Conservation (phyloP, 2,329 filamentous ascomycete genomes). For the Parastagonospora avenae region DNA sequence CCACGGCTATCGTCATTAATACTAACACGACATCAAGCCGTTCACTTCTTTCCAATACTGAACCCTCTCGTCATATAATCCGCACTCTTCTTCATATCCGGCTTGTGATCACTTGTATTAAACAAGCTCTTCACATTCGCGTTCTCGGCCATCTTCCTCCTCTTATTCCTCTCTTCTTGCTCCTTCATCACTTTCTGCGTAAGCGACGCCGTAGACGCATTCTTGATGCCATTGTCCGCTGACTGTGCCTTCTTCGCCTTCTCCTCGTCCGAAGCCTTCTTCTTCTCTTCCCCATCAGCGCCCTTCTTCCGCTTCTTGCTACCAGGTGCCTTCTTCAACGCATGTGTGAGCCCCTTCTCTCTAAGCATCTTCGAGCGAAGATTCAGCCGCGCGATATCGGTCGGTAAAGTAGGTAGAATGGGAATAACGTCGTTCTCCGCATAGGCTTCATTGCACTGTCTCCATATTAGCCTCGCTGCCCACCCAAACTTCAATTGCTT, state of each 20-base stretch:
- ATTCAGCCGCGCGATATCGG: slow-evolving; percentile 71
- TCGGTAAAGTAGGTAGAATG: slow-evolving; percentile 73
- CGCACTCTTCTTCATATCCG: slow-evolving; percentile 47
- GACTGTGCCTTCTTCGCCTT: slow-evolving; percentile 9
- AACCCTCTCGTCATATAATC: slow-evolving; percentile 59
- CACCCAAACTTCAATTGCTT: no score
- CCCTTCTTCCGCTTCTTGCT: slow-evolving; percentile 78
- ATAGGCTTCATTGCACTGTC: slow-evolving; percentile 76
- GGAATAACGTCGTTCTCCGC: slow-evolving; percentile 77
- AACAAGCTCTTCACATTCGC: slow-evolving; percentile 57
- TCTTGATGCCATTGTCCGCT: slow-evolving; percentile 73
- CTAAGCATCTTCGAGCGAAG: slow-evolving; percentile 71
- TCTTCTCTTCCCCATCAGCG: slow-evolving; percentile 48
- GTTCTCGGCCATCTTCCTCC: slow-evolving; percentile 68
- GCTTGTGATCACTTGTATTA: slow-evolving; percentile 45
- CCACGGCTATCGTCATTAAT: no score
- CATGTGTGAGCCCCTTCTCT: slow-evolving; percentile 78
- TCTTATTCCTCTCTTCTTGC: slow-evolving; percentile 80
- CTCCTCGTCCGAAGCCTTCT: slow-evolving; percentile 25
- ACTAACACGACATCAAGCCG: no score
- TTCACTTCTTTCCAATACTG: slow-evolving; percentile 42
- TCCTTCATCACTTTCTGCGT: slow-evolving; percentile 87
- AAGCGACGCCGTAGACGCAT: slow-evolving; percentile 80
- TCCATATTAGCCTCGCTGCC: slow-evolving; percentile 13
- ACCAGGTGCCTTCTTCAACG: slow-evolving; percentile 76